Base-by-base conservation (phyloP, 371 early-diverging fungal genomes). In the Rhizopus delemar region DNA sequence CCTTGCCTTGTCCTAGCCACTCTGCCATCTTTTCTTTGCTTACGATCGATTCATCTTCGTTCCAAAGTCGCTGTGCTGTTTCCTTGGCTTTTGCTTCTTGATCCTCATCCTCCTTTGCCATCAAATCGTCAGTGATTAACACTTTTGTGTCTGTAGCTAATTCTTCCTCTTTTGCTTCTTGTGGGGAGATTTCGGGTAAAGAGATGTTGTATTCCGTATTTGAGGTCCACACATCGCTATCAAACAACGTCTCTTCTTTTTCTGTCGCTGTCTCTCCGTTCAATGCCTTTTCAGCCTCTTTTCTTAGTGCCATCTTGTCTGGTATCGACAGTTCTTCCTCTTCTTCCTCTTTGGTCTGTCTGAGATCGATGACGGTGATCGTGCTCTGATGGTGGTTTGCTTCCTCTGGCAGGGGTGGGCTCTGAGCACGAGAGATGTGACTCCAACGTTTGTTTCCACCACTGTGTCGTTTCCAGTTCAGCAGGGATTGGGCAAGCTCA, bases 391-490 rank as follows among this genome's bases (percentile, higher is more conserved):
- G 22, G 2, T 22, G 22, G 22, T 2, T 22, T 8, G 32, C 38
- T 39, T 52, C 39, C 6, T 35, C 46, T 2, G 57, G 7, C 3
- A 43, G 33, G 22, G 22, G 22, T 22, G 22, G 22, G 22, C 22
- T 22, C 6, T 32, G n/a, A 9, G 29, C 39, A 6, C 49, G 48
- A 5, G 43, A 5, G 13, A 38, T 38, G 5, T 38, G 39, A 12
- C 63, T 63, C 61, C 60, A 65, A 8, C 43, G 43, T 43, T 43
- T 43, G n/a, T 46, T 51, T 6, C 22, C 50, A 29, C 46, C 65
- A 41, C 71, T 73, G 8, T 73, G 71, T 22, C 74, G 52, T 57
- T 77, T 77, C 77, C 77, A 77, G 41, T 77, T 71, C 29, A 76
- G 46, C 70, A 77, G 65, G 4, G 71, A 67, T 29, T 73, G 54